phyloP scores from a whole-genome alignment of 768 basidiomycete genomes.

The Termitomyces sp. region DNA sequence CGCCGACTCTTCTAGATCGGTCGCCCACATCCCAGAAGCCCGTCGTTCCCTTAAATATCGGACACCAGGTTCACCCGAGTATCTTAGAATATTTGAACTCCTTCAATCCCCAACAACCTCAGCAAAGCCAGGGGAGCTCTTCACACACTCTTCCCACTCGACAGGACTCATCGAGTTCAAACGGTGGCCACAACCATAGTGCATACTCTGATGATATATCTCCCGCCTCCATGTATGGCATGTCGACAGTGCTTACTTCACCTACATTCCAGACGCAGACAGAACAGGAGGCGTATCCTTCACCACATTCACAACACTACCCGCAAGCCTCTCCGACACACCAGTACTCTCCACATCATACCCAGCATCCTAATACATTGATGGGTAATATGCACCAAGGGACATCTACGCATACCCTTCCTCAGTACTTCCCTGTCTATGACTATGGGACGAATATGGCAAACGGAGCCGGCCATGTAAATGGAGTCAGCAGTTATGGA shows the following conservation, averaged over 20 bases:
- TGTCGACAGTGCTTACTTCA: constrained; percentile 33
- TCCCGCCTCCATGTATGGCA: constrained; percentile 44
- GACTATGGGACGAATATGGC: constrained; percentile 52
- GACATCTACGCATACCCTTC: constrained; percentile 33
- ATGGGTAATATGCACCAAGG: constrained; percentile 12
- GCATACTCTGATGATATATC: constrained; percentile 30
- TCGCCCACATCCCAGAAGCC: constrained; percentile 73
- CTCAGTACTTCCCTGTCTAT: constrained; percentile 74
- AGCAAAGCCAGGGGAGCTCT: constrained; percentile 14
- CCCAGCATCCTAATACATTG: constrained; percentile 18
- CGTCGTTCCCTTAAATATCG: constrained; percentile 63
- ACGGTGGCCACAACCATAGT: constrained; percentile 5
- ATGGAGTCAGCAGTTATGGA: constrained; percentile 17
- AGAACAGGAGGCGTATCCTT: constrained; percentile 30
- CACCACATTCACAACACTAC: constrained; percentile 27
- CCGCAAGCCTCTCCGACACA: constrained; percentile 11
- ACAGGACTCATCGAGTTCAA: constrained; percentile 12
- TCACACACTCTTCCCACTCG: neutral
- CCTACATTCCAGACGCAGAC: constrained; percentile 31
- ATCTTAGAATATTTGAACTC: constrained; percentile 68
- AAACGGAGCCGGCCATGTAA: constrained; percentile 13
- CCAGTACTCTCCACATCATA: constrained; percentile 9
- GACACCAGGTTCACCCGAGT: constrained; percentile 54
- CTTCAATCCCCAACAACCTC: constrained; percentile 36
- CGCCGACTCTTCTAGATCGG: constrained; percentile 53